Conservation (phyloP, 1,284 basidiomycete species). For the Agroathelia rolfsii region DNA sequence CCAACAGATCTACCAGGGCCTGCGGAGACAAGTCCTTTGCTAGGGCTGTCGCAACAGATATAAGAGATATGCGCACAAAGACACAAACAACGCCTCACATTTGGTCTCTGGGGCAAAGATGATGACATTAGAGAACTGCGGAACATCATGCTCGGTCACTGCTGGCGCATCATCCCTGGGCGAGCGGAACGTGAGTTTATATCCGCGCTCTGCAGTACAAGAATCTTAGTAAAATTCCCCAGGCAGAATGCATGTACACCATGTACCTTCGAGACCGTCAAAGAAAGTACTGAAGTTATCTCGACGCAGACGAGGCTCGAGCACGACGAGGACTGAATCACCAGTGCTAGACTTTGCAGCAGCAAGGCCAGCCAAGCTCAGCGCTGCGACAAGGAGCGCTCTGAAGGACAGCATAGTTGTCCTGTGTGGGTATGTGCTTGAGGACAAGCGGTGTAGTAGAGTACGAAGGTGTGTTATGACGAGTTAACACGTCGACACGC, state of each 20-base stretch:
- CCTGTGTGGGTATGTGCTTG: constrained; percentile 2
- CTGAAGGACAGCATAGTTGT: constrained; percentile 12
- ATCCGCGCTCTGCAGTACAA: constrained; percentile 51
- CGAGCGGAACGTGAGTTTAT: constrained; percentile 73
- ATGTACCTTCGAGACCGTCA: constrained; percentile 61
- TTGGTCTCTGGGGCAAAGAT: constrained; percentile 77
- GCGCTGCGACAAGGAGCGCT: constrained; percentile 17
- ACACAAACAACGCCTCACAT: constrained; percentile 35
- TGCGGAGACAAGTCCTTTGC: constrained; percentile 78
- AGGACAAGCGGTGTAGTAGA: no score
- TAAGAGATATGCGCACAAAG: constrained; percentile 1
- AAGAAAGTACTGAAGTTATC: constrained; percentile 79
- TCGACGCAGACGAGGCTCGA: constrained; percentile 58
- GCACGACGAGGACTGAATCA: constrained; percentile 74
- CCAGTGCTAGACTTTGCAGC: constrained; percentile 74
- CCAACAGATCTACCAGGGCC: constrained; percentile 65
- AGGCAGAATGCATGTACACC: constrained; percentile 10
- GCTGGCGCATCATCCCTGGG: constrained; percentile 63
- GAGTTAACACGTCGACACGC: no score
- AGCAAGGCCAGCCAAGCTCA: constrained; percentile 24
- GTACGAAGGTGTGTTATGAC: no score
- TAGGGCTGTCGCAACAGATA: constrained; percentile 36
- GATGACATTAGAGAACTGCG: constrained; percentile 76
- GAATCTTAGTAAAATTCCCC: constrained; percentile 1
- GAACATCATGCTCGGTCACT: constrained; percentile 61